Evolutionary conservation across 73 alveolate genomes (phyloP), one percentile per base, ranked within the genome.

Genomic region (Tetrahymena elliotti): DNA sequence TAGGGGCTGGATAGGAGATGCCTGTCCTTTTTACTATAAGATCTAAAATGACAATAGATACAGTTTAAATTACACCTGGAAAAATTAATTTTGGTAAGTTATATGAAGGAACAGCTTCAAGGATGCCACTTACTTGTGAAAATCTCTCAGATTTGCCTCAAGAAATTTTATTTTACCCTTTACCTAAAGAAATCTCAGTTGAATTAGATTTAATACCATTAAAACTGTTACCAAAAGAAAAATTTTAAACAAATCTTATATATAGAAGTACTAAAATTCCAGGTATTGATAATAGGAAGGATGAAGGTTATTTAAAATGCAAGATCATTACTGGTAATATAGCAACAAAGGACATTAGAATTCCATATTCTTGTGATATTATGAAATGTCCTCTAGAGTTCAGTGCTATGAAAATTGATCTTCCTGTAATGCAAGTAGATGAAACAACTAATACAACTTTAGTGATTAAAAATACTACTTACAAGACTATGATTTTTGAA

Each of bases 151-250:
- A 95, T 37, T 95, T 99, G 31, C 99, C 99, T 34, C 97, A 98
- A 96, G 98, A 97, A 96, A 98, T 97, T 92, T 99, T 98, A 27
- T 98, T 99, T 41, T 98, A 98, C 35, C 97, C 99, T 94, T 94
- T 99, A 33, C 99, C 99, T 15, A 96, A 97, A 93, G 99, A 98
- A 95, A 97, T 99, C 38, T 94, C 97, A 53, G 98, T 99, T 9
- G 98, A 94, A 84, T 97, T 99, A 53, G 99, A 98, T 94, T 97
- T 97, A 83, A 99, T 99, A 20, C 97, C 98, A 53, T 99, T 99
- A 52, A 95, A 94, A 83, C 84, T 98, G 35, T 95, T 98, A 33
- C 99, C 99, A 31, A 97, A 96, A 95, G 99, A 99, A 96, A 97
- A 96, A 92, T 97, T 98, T 93, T 93, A 95, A 93, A 95, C 97